Percentiles rank a stretch among this genome's conserved stretches.
These are phyloP conservation scores for Chloranthus sessilifolius DNA, from an alignment of 164 flowering plant species.

Conservation along the genomic window DNA sequence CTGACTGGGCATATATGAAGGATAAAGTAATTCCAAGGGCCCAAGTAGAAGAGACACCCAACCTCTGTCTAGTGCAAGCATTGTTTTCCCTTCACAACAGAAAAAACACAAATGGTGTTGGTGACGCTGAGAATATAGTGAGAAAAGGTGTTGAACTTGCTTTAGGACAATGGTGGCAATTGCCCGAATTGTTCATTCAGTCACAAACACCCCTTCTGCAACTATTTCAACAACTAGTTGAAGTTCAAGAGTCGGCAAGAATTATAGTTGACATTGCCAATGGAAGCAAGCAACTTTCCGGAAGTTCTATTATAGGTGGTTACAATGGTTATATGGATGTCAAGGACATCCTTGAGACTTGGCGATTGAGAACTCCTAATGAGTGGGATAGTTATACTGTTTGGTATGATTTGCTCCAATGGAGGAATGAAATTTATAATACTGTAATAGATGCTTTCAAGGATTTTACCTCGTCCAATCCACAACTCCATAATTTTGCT, in stretches of 20 bases:
- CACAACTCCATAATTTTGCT: constrained; percentile 93
- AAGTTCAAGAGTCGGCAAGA: constrained; percentile 88
- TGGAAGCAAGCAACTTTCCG: constrained; percentile 74
- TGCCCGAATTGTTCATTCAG: constrained; percentile 89
- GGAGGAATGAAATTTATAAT: constrained; percentile 99
- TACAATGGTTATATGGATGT: constrained; percentile 88
- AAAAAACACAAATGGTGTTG: constrained; percentile 75
- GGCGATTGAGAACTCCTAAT: constrained; percentile 97
- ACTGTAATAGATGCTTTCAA: constrained; percentile 93
- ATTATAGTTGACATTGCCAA: constrained; percentile 78
- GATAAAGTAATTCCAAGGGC: constrained; percentile 84
- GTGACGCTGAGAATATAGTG: constrained; percentile 81
- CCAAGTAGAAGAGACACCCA: constrained; percentile 89
- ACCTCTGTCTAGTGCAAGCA: constrained; percentile 72
- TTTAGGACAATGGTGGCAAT: constrained; percentile 91
- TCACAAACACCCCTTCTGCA: constrained; percentile 77
- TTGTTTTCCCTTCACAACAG: constrained; percentile 87
- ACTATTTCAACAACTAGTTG: constrained; percentile 89
- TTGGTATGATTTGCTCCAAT: constrained; percentile 97
- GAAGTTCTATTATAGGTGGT: constrained; percentile 51
- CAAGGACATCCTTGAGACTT: constrained; percentile 96
- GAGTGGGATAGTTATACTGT: constrained; percentile 97
- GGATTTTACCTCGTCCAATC: constrained; percentile 65
- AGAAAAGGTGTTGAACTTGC: constrained; percentile 91
- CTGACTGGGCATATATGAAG: constrained; percentile 86